phyloP scores from a whole-genome alignment of 768 basidiomycete species.

The Coprinopsis cinerea region DNA sequence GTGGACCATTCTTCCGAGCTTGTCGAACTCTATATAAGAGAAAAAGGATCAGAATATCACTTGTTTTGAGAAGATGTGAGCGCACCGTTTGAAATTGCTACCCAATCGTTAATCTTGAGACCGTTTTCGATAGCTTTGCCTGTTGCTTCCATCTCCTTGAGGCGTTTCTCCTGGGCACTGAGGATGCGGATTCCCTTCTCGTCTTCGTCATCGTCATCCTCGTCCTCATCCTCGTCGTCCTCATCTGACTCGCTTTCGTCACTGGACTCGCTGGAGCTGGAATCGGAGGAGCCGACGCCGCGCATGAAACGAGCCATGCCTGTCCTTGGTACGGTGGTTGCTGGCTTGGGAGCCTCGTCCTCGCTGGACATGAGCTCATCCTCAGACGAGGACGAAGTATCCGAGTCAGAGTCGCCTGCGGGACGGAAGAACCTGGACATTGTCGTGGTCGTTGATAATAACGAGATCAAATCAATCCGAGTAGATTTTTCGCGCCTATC shows the following conservation, averaged over 20 bases:
- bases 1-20: slow-evolving; percentile 84
- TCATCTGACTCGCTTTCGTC: slow-evolving; percentile 56
- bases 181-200: slow-evolving; percentile 68
- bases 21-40: slow-evolving; percentile 79
- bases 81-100: slow-evolving; percentile 80
- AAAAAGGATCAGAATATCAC: slow-evolving; percentile 5
- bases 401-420: slow-evolving; percentile 71
- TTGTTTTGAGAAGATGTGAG: slow-evolving; percentile 7
- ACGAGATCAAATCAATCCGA: slow-evolving; percentile 6
- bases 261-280: slow-evolving; percentile 52
- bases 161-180: slow-evolving; percentile 86
- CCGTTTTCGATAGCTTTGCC: slow-evolving; percentile 93
- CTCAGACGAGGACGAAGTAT: slow-evolving; percentile 46
- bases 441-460: slow-evolving; percentile 14
- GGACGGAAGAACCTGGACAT: slow-evolving; percentile 92
- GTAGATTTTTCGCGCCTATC: slow-evolving; percentile 4
- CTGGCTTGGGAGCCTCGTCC: slow-evolving; percentile 51
- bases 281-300: slow-evolving; percentile 50
- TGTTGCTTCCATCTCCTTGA: slow-evolving; percentile 92
- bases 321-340: slow-evolving; percentile 42
- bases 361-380: slow-evolving; percentile 76
- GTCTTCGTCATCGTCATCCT: slow-evolving; percentile 62
- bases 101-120: slow-evolving; percentile 96
- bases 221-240: slow-evolving; percentile 44
- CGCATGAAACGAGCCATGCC: slow-evolving; percentile 79